Evolutionary conservation across 129 eudicot genomes (phyloP), one percentile per base, ranked within the genome.

Genomic region (Lonicera japonica): DNA sequence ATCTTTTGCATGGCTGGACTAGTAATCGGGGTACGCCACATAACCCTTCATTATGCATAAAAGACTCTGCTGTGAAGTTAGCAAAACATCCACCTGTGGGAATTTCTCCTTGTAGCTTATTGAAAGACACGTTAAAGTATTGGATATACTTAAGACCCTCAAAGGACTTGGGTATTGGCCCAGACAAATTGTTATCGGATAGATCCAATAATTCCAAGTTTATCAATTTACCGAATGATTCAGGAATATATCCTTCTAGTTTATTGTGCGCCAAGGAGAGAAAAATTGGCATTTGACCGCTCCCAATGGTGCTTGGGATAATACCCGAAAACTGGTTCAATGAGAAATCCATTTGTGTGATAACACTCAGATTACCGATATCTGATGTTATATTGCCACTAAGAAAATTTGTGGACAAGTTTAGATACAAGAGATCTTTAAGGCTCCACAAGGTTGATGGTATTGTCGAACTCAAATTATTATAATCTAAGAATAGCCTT

Each of bases 21-120:
- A 24, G 60, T 3, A 76, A 38, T 12, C 66, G 18, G 6, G 72
- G 67, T 11, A 63, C 17, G 8, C 81, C 81, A 70, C 81, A 76
- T 1, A 76, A 23, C 17, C 20, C 63, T 19, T 53, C 58, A 54
- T 70, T 70, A 29, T 21, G 47, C 21, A 64, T 64, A 16, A 55
- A 63, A 1, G 76, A 63, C 46, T 63, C 14, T 7, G 36, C 47
- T n/a, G 70, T 63, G 39, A 62, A 71, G 39, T 71, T 71, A 11
- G 11, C n/a, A 18, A 71, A 71, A 24, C 21, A 16, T 61, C 75
- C 75, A 22, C 56, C 59, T 0, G n/a, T 14, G 5, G 76, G 76
- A 64, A 72, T 72, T 56, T 43, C 45, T 2, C 76, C 70, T 1
- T 29, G 5, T 12, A 72, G 56, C 9, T 41, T 56, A 57, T 72